These are phyloP conservation scores for Didymella exigua DNA, from an alignment of 2,329 filamentous ascomycete species.

Conservation along the genomic window DNA sequence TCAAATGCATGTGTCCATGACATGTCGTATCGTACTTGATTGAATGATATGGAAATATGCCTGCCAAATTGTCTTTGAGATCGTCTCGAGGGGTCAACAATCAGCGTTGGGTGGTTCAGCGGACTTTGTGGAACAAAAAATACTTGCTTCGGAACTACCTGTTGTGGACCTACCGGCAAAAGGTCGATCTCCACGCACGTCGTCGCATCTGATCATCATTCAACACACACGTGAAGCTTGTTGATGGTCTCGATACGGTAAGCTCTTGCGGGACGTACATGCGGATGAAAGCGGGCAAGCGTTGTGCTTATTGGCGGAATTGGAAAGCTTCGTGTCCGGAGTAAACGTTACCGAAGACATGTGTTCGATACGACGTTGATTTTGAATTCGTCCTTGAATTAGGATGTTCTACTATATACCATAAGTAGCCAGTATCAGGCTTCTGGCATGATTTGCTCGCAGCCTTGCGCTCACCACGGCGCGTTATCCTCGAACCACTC, in stretches of 20 bases:
- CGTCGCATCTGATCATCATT: not conserved
- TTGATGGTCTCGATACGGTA: not conserved
- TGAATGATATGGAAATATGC: not conserved
- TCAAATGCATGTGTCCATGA: conserved; percentile 18
- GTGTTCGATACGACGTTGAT: not conserved
- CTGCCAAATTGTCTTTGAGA: too few relatives aligned
- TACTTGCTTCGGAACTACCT: not conserved
- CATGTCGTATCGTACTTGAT: not conserved
- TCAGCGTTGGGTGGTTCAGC: too few relatives aligned
- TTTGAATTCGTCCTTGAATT: not conserved
- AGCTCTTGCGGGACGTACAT: not conserved
- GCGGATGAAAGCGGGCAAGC: not conserved
- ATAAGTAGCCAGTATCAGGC: not conserved
- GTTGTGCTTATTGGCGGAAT: conserved; percentile 14
- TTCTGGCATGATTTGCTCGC: not conserved
- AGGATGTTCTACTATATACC: too few relatives aligned
- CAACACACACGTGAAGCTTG: not conserved
- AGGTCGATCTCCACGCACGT: not conserved
- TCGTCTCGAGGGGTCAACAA: too few relatives aligned
- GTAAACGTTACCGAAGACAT: not conserved
- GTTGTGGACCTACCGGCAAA: not conserved
- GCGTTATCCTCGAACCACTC: conserved; percentile 13
- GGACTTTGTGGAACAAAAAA: not conserved
- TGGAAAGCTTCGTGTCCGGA: conserved; percentile 1
- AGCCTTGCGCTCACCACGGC: not conserved